These are phyloP conservation scores for Mesembryanthemum crystallinum DNA, from an alignment of 148 eudicot genomes.

Conservation along the genomic window DNA sequence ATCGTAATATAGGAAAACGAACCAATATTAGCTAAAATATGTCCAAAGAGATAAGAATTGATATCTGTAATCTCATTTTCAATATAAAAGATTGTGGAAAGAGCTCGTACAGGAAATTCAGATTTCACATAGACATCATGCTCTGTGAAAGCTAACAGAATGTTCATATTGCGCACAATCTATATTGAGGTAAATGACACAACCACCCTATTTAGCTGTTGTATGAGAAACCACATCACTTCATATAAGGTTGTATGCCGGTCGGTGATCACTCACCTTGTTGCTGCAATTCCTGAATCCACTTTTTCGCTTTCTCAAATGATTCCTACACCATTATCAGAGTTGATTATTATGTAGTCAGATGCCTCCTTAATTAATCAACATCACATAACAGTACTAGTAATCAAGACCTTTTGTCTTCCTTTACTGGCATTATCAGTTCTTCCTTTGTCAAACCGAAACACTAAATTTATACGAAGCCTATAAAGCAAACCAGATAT, in stretches of 20 bases:
- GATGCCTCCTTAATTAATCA: not conserved
- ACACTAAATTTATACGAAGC: too few species aligned
- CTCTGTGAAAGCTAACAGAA: not conserved
- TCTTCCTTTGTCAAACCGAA: too few species aligned
- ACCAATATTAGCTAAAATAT: too few species aligned
- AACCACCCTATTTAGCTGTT: not conserved
- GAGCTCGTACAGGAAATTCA: too few species aligned
- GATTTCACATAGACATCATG: too few species aligned
- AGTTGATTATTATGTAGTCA: conserved; percentile 3
- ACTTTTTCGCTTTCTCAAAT: conserved; percentile 59
- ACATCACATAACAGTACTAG: not conserved
- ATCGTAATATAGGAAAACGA: too few species aligned
- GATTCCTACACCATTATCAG: conserved; percentile 47
- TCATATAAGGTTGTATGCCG: not conserved
- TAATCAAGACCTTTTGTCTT: not conserved
- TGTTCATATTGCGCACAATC: not conserved
- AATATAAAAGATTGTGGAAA: too few species aligned
- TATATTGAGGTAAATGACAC: not conserved
- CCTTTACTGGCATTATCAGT: too few species aligned
- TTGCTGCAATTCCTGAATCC: conserved; percentile 66
- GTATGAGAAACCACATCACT: not conserved
- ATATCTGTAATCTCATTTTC: too few species aligned
- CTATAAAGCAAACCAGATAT: too few species aligned
- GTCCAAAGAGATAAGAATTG: too few species aligned
- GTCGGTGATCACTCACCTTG: too few species aligned